Percentiles rank a stretch among this genome's conserved stretches.
These are phyloP conservation scores for Lachnum nothofagi DNA, from an alignment of 2,329 filamentous ascomycete species.

Conservation along the genomic window DNA sequence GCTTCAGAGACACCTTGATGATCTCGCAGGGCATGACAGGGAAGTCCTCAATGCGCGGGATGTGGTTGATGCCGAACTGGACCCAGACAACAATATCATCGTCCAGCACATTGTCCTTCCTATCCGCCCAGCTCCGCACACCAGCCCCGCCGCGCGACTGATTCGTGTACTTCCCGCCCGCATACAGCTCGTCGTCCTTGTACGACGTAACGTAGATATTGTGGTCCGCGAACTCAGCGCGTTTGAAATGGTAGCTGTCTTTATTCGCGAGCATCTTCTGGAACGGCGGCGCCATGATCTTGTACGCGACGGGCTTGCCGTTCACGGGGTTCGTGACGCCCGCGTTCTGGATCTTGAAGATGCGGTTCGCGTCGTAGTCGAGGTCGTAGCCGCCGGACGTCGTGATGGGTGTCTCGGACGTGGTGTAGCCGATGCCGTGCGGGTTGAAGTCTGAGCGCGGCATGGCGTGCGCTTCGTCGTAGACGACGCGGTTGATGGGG, in stretches of 20 bases:
- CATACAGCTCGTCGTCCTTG: slow-evolving; percentile 47
- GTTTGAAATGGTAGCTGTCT: slow-evolving; percentile 42
- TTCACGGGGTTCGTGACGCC: slow-evolving; percentile 48
- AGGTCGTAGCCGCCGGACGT: slow-evolving; percentile 45
- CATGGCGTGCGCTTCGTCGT: slow-evolving; percentile 57
- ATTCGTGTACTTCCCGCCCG: slow-evolving; percentile 52
- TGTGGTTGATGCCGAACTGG: slow-evolving; percentile 57
- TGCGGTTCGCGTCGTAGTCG: slow-evolving; percentile 43
- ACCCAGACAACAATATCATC: slow-evolving; percentile 54
- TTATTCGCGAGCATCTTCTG: slow-evolving; percentile 52
- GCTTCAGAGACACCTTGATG: slow-evolving; percentile 44
- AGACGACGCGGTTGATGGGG: slow-evolving; percentile 48
- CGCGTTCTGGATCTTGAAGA: slow-evolving; percentile 55
- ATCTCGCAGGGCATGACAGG: slow-evolving; percentile 63
- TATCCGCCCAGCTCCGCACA: slow-evolving; percentile 48
- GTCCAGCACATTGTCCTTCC: slow-evolving; percentile 46
- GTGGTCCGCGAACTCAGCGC: slow-evolving; percentile 51
- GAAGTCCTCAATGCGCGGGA: slow-evolving; percentile 61
- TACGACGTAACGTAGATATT: slow-evolving; percentile 53
- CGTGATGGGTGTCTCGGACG: slow-evolving; percentile 43
- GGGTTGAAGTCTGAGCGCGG: slow-evolving; percentile 51
- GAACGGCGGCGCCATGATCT: slow-evolving; percentile 50
- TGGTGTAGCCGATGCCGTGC: slow-evolving; percentile 46
- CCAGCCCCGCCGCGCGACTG: slow-evolving; percentile 50
- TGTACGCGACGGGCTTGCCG: slow-evolving; percentile 50